Evolutionary conservation across 352 stramenopile species (phyloP).

Genomic region (Phytophthora brassicae): DNA sequence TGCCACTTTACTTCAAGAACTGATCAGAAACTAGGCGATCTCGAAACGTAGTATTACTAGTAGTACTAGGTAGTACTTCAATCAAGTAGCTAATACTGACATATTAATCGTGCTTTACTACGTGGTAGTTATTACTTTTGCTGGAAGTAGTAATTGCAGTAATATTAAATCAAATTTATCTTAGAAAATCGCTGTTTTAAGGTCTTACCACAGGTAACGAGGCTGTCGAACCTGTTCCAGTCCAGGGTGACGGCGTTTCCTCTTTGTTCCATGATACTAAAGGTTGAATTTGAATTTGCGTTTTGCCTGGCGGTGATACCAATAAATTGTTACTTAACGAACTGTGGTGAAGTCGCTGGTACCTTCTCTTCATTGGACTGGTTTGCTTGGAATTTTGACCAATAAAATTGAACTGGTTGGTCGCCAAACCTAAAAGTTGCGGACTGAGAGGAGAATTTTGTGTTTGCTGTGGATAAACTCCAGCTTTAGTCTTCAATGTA

Average conservation of each 20-base stretch:
- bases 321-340: slow-evolving; percentile 6
- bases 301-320: slow-evolving; percentile 3
- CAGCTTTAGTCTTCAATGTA: slow-evolving; percentile 7
- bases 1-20: too few species aligned
- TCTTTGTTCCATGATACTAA: slow-evolving; percentile 8
- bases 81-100: too few species aligned
- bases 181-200: not conserved
- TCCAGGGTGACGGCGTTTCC: slow-evolving; percentile 17
- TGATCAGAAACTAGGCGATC: too few species aligned
- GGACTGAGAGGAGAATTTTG: slow-evolving; percentile 12
- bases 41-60: too few species aligned
- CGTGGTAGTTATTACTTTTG: too few species aligned
- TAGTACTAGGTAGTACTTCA: too few species aligned
- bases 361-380: slow-evolving; percentile 17
- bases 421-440: slow-evolving; percentile 42
- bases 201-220: slow-evolving; percentile 14
- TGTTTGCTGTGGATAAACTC: not conserved
- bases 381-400: slow-evolving; percentile 9
- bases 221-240: slow-evolving; percentile 11
- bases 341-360: slow-evolving; percentile 19
- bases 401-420: slow-evolving; percentile 49
- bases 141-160: too few species aligned
- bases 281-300: slow-evolving; percentile 12
- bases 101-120: too few species aligned
- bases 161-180: too few species aligned